Conservation (phyloP, 371 early-diverging fungal genomes). For the Syncephalastrum sp. region DNA sequence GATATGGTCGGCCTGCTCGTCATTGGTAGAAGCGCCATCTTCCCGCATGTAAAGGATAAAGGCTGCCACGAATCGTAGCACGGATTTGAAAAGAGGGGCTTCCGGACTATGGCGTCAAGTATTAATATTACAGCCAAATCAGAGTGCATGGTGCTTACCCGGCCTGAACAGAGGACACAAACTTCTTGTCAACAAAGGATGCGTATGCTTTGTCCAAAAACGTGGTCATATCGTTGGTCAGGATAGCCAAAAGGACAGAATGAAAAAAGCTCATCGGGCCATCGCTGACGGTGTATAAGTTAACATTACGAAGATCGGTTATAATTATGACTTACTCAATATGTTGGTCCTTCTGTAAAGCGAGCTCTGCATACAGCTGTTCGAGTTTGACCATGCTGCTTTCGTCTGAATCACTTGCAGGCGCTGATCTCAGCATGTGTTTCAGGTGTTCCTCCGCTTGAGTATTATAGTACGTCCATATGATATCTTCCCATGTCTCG, state of each 20-base stretch:
- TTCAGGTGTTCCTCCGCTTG: slow-evolving; percentile 6
- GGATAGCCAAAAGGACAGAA: slow-evolving; percentile 1
- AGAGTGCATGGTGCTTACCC: slow-evolving; percentile 1
- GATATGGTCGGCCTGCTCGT: slow-evolving; percentile 9
- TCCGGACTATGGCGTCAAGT: background rate
- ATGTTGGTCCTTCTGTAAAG: slow-evolving; percentile 15
- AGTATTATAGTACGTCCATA: slow-evolving; percentile 35
- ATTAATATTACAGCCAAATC: background rate
- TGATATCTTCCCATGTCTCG: slow-evolving; percentile 35
- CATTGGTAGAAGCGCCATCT: slow-evolving; percentile 12
- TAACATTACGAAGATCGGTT: background rate
- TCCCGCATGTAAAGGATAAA: slow-evolving; percentile 21
- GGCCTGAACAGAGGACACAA: slow-evolving; percentile 1
- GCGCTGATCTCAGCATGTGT: too few species aligned
- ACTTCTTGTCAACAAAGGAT: slow-evolving; percentile 7
- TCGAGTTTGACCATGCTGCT: slow-evolving; percentile 4
- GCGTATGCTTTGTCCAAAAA: background rate
- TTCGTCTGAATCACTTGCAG: too few species aligned
- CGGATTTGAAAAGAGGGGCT: background rate
- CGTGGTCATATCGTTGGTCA: too few species aligned
- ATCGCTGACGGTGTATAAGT: background rate
- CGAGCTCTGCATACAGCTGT: background rate
- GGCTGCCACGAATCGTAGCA: slow-evolving; percentile 17
- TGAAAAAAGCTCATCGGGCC: background rate
- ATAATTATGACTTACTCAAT: slow-evolving; percentile 5